Base-by-base conservation (phyloP, 805 yeast species). In the Wickerhamiella hasegawae region DNA sequence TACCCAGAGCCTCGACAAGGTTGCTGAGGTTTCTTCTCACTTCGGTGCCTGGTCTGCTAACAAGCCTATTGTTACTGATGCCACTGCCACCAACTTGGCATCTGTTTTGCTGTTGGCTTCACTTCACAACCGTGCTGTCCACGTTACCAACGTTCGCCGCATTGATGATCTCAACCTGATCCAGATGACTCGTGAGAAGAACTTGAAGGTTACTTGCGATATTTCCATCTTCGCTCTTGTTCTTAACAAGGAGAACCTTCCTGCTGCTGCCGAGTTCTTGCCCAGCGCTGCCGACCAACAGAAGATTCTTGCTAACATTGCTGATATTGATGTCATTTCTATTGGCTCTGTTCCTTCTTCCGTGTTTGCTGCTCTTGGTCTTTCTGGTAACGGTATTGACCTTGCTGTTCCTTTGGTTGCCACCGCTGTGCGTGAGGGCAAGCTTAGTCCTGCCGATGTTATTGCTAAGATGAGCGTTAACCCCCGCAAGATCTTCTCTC, bases 61-160 rank as follows among this genome's bases (percentile, higher is more conserved):
- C 49, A 84, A 83, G 62, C 87, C 90, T 40, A 77, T 87, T 41
- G 68, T 85, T 44, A 83, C 95, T 28, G 96, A 87, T 59, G 95
- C 97, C 33, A 75, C 72, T 55, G 76, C 87, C 18, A 80, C 95
- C 27, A 87, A 83, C 51, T 66, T 87, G 51, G 97, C 97, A n/a
- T 80, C 94, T 3, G 77, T 85, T 31, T 63, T 87, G 54, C 68
- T 87, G 51, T 65, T 87, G 59, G 94, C 96, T 30, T 79, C 94
- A 19, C 68, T 87, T 53, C 84, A 81, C 65, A 69, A 64, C 60
- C 71, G 93, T 51, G 65, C 83, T 28, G 77, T 87, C 44, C 97
- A 87, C 58, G 75, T 87, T 48, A 81, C 94, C 37, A 84, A 80
- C 45, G 90, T 87, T 34, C 72, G 80, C 28, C 67, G 77, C 40